Percentiles rank a stretch among this genome's conserved stretches.
These are phyloP conservation scores for Rhododendron henanense DNA, from an alignment of 148 eudicot species.

Conservation along the genomic window DNA sequence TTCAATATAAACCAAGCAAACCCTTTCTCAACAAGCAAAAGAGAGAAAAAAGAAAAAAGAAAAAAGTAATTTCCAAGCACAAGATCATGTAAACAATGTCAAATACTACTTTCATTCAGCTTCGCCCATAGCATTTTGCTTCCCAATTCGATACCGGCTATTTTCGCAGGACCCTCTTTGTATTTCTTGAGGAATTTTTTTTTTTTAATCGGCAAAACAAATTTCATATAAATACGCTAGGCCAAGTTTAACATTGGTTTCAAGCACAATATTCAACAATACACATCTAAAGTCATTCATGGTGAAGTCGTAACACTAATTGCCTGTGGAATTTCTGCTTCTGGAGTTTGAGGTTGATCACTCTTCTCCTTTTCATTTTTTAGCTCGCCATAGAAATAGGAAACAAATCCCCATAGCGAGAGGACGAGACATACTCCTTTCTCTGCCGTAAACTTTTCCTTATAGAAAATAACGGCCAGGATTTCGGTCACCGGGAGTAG, in stretches of 20 bases:
- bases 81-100: too few relatives aligned
- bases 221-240: too few relatives aligned
- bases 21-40: too few relatives aligned
- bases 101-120: too few relatives aligned
- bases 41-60: too few relatives aligned
- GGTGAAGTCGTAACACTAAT: background rate
- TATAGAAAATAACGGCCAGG: constrained; percentile 36
- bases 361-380: background rate
- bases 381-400: constrained; percentile 46
- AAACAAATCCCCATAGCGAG: constrained; percentile 49
- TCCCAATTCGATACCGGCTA: background rate
- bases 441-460: constrained; percentile 38
- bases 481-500: constrained; percentile 42
- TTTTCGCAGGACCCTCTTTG: too few relatives aligned
- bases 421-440: constrained; percentile 44
- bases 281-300: background rate
- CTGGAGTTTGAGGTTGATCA: background rate
- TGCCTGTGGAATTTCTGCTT: background rate
- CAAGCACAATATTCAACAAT: background rate
- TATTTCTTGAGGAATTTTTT: too few relatives aligned
- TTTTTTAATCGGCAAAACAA: too few relatives aligned
- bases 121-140: too few relatives aligned
- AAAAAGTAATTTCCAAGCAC: too few relatives aligned
- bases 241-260: background rate
- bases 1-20: background rate